These are phyloP conservation scores for Aquilaria sinensis DNA, from an alignment of 345 rosid genomes.

Conservation along the genomic window DNA sequence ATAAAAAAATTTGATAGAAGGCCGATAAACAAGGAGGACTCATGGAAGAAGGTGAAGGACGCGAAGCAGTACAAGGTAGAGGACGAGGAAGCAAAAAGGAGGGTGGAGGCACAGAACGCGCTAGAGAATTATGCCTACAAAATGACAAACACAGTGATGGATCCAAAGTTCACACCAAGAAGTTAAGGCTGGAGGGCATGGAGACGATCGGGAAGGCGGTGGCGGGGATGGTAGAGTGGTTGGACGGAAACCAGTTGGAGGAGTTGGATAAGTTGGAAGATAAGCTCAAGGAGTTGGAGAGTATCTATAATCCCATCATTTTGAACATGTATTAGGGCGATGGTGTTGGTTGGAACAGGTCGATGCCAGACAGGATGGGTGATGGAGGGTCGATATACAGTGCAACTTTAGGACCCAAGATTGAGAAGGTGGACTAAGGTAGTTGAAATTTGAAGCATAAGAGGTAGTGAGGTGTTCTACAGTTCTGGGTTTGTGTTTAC, in stretches of 20 bases:
- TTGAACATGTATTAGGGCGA: conserved; percentile 19
- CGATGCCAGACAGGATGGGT: conserved; percentile 9
- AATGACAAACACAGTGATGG: conserved; percentile 19
- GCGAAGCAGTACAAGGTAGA: conserved; percentile 23
- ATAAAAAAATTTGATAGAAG: no score
- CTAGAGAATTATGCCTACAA: conserved; percentile 19
- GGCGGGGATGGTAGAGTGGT: conserved; percentile 14
- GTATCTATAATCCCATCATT: conserved; percentile 17
- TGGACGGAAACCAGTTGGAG: conserved; percentile 19
- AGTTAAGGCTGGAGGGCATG: conserved; percentile 11
- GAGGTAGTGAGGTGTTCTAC: no score
- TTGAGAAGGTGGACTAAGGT: conserved; percentile 26
- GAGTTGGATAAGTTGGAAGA: conserved; percentile 19
- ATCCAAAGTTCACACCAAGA: conserved; percentile 15
- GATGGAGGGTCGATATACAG: conserved; percentile 12
- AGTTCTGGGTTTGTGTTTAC: not conserved
- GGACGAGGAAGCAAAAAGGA: conserved; percentile 25
- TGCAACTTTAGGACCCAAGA: conserved; percentile 24
- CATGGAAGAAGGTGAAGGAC: conserved; percentile 19
- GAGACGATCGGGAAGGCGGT: conserved; percentile 13
- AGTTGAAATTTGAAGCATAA: not conserved
- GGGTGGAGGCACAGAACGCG: conserved; percentile 21
- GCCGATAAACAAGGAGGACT: conserved; percentile 17
- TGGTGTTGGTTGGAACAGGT: conserved; percentile 1
- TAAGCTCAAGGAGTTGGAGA: conserved; percentile 22